Conservation (phyloP, 495 filamentous ascomycete genomes). For the Tuber microsphaerosporum region DNA sequence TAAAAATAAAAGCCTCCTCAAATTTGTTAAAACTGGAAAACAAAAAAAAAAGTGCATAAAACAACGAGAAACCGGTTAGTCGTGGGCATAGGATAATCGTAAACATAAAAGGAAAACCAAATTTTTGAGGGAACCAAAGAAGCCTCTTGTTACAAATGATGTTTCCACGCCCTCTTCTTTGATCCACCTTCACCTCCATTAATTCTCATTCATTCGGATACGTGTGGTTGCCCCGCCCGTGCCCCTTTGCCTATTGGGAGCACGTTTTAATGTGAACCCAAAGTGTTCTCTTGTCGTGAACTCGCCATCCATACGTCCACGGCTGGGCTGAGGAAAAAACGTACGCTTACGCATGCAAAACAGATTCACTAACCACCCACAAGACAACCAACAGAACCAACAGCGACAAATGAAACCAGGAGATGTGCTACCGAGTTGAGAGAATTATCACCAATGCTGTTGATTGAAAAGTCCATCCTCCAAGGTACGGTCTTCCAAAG, state of each 20-base stretch:
- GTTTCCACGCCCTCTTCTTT: not conserved
- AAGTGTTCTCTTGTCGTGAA: not conserved
- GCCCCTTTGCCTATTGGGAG: not conserved
- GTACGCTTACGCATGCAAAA: constrained; percentile 43
- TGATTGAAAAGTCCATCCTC: constrained; percentile 73
- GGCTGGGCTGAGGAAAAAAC: constrained; percentile 39
- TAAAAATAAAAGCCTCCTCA: not conserved
- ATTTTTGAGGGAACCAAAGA: not conserved
- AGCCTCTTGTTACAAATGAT: not conserved
- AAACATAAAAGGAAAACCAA: not conserved
- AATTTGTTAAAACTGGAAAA: not conserved
- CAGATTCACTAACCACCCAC: constrained; percentile 17
- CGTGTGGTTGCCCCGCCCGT: not conserved
- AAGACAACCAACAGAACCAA: constrained; percentile 12
- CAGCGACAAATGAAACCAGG: constrained; percentile 12
- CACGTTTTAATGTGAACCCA: not conserved
- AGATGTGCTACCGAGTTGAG: not conserved
- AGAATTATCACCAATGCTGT: constrained; percentile 50
- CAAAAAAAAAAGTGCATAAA: not conserved
- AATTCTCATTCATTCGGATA: not conserved
- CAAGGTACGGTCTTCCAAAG: constrained; percentile 83
- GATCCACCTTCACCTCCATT: not conserved
- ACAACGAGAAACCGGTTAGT: not conserved
- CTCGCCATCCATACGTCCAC: not conserved
- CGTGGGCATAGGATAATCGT: constrained; percentile 4